Conservation (phyloP, 148 eudicot genomes). For the Limonium bicolor region DNA sequence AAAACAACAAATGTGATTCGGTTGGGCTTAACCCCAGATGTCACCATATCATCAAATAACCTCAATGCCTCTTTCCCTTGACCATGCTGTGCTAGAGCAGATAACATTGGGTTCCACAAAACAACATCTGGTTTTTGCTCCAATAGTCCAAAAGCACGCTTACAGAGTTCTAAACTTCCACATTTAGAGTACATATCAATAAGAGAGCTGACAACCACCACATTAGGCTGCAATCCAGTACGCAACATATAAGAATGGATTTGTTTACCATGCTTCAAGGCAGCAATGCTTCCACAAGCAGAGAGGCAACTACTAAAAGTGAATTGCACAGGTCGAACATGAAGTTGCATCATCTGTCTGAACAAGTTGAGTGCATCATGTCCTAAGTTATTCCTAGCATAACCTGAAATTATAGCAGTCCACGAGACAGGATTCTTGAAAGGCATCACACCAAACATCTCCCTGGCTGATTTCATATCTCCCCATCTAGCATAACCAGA, state of each 20-base stretch:
- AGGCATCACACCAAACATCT: slow-evolving; percentile 59
- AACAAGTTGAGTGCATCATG: slow-evolving; percentile 36
- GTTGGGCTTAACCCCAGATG: slow-evolving; percentile 35
- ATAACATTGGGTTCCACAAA: slow-evolving; percentile 60
- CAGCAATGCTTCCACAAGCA: slow-evolving; percentile 45
- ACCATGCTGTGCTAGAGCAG: slow-evolving; percentile 75
- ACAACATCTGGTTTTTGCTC: slow-evolving; percentile 35
- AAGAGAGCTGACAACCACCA: slow-evolving; percentile 52
- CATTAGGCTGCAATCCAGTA: slow-evolving; percentile 35
- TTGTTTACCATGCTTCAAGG: slow-evolving; percentile 49
- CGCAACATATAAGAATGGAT: slow-evolving; percentile 45
- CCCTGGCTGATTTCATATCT: slow-evolving; percentile 51
- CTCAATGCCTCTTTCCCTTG: slow-evolving; percentile 30
- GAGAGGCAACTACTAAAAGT: slow-evolving; percentile 52
- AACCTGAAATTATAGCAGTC: slow-evolving; percentile 69
- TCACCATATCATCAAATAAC: slow-evolving; percentile 39
- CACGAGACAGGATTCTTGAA: slow-evolving; percentile 58
- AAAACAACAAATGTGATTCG: slow-evolving; percentile 45
- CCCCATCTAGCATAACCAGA: slow-evolving; percentile 71
- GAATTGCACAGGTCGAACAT: slow-evolving; percentile 46
- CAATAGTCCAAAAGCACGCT: slow-evolving; percentile 25
- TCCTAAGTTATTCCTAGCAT: slow-evolving; percentile 47
- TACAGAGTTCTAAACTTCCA: slow-evolving; percentile 37
- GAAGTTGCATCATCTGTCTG: slow-evolving; percentile 28
- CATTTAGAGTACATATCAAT: slow-evolving; percentile 83